These are phyloP conservation scores for Dioscorea dumetorum DNA, from an alignment of 106 monocot genomes.

Conservation along the genomic window DNA sequence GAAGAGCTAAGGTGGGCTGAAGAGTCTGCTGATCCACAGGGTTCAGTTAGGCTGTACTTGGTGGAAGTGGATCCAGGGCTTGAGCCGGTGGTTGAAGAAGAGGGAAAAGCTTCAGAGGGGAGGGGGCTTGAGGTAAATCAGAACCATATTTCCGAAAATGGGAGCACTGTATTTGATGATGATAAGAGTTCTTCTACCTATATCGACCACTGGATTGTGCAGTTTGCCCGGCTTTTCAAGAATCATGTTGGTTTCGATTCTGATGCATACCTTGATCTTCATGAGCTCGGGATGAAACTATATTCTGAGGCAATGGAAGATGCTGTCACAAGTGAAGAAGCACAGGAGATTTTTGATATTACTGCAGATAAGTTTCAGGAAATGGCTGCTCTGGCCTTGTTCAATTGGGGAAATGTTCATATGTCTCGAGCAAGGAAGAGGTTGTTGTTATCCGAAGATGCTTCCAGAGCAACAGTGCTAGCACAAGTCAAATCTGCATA, in stretches of 20 bases:
- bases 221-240: constrained; percentile 74
- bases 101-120: constrained; percentile 18
- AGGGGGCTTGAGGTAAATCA: constrained; percentile 13
- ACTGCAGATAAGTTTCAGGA: constrained; percentile 79
- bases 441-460: constrained; percentile 43
- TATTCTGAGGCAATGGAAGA: constrained; percentile 94
- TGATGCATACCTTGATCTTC: constrained; percentile 72
- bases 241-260: constrained; percentile 81
- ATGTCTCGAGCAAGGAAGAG: constrained; percentile 88
- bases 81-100: constrained; percentile 48
- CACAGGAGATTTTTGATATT: constrained; percentile 60
- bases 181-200: constrained; percentile 23
- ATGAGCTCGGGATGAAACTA: constrained; percentile 83
- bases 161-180: constrained; percentile 20
- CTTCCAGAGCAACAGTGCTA: constrained; percentile 38
- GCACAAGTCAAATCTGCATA: constrained; percentile 49
- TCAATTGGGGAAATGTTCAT: constrained; percentile 95
- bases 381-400: constrained; percentile 91
- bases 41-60: constrained; percentile 59
- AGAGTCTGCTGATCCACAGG: constrained; percentile 53
- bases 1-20: constrained; percentile 86
- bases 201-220: constrained; percentile 77
- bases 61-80: constrained; percentile 71
- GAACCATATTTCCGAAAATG: constrained; percentile 32
- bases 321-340: constrained; percentile 71